phyloP scores from a whole-genome alignment of 2,329 filamentous ascomycete genomes.

The Aspergillus fumigatiaffinis region DNA sequence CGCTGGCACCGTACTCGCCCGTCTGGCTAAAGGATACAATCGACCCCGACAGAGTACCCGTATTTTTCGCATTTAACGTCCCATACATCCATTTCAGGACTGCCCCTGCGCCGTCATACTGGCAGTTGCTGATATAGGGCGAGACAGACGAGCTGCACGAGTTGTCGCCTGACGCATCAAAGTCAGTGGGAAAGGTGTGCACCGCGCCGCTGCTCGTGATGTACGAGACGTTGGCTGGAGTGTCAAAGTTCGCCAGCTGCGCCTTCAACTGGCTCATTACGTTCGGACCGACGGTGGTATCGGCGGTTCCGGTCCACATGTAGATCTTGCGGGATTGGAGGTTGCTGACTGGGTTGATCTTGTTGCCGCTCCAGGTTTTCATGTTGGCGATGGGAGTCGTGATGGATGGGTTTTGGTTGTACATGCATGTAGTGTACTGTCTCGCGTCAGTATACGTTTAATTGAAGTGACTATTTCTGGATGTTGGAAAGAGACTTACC shows the following conservation, averaged over 20 bases:
- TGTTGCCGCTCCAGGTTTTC: slow-evolving; percentile 12
- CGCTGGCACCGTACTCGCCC: slow-evolving; percentile 8
- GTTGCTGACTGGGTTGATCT: slow-evolving; percentile 10
- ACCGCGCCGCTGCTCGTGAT: slow-evolving; percentile 11
- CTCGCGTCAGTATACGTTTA: background rate
- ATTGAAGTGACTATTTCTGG: background rate
- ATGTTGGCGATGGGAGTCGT: slow-evolving; percentile 13
- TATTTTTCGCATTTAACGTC: slow-evolving; percentile 6
- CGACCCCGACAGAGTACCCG: slow-evolving; percentile 6
- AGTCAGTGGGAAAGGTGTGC: slow-evolving; percentile 18
- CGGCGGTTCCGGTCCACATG: slow-evolving; percentile 10
- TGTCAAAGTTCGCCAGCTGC: slow-evolving; percentile 10
- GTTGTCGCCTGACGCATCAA: slow-evolving; percentile 13
- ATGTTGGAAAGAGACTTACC: background rate
- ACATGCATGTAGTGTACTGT: slow-evolving; percentile 15
- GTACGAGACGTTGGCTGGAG: slow-evolving; percentile 8
- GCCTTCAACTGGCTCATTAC: slow-evolving; percentile 15
- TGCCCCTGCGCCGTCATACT: slow-evolving; percentile 17
- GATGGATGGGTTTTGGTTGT: slow-evolving; percentile 13
- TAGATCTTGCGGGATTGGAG: slow-evolving; percentile 14
- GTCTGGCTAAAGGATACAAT: slow-evolving; percentile 14
- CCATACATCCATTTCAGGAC: slow-evolving; percentile 15
- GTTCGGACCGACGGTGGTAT: slow-evolving; percentile 14
- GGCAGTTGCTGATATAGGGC: slow-evolving; percentile 16
- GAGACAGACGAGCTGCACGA: slow-evolving; percentile 6